Base-by-base conservation (phyloP, 192 early-diverging fungal genomes). In the Backusella tuberculispora region DNA sequence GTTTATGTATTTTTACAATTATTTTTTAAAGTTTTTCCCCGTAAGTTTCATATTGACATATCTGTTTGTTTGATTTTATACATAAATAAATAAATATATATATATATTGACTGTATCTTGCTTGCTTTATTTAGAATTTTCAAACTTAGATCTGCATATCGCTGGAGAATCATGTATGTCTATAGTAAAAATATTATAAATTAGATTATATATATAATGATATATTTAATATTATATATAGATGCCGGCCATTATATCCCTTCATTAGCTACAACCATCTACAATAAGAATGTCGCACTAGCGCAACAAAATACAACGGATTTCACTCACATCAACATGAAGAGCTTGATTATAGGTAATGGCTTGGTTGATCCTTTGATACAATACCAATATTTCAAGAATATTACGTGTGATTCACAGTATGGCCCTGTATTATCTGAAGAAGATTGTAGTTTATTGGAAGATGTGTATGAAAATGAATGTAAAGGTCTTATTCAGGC, bases 161-260 rank as follows among this genome's bases (percentile, higher is more conserved):
- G 94, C 92, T 79, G 95, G 94, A 73, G 93, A 96, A 82, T 87
- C 83, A 15, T 81, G 53, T 65, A 66, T 21, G 56, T n/a, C n/a
- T n/a, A n/a, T n/a, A n/a, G n/a, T n/a, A n/a, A n/a, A n/a, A n/a
- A 67, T 38, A 19, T 53, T 53, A 15, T 53, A 6, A 3, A 3
- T 53, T 21, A 4, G 12, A 56, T 46, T 19, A 48, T 9, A 29
- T n/a, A n/a, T n/a, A n/a, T n/a, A n/a, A n/a, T n/a, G n/a, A n/a
- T n/a, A n/a, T n/a, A n/a, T n/a, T n/a, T 56, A 40, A 21, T 12
- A 10, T 17, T 14, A 13, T 24, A 14, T 77, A 71, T 66, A 65
- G 91, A 94, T 21, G 91, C 86, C 4, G 96, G 96, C 6, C 96
- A 98, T 83, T 98, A 96, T 76, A 90, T 98, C 67, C 96, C 96